phyloP scores from a whole-genome alignment of 495 filamentous ascomycete species.

The Lasiosphaeris hirsuta region DNA sequence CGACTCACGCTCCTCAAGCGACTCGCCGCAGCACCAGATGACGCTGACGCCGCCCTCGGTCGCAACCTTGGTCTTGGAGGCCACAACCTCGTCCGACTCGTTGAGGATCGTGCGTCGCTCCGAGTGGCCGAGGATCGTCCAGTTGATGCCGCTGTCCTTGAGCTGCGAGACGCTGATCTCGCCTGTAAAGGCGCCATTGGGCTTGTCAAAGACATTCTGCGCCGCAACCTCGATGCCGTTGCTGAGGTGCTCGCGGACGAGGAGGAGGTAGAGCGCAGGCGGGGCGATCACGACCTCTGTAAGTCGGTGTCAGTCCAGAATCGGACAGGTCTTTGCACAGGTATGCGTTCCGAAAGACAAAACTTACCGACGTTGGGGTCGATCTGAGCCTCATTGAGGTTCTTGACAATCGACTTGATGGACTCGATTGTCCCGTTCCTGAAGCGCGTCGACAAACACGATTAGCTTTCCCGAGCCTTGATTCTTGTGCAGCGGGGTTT shows the following conservation, averaged over 20 bases:
- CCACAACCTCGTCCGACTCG: slow-evolving; percentile 83
- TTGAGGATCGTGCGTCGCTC: slow-evolving; percentile 84
- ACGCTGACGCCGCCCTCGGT: slow-evolving; percentile 82
- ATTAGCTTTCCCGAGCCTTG: slow-evolving; percentile 20
- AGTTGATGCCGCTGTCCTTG: slow-evolving; percentile 78
- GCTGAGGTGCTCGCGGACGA: slow-evolving; percentile 69
- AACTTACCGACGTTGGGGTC: slow-evolving; percentile 63
- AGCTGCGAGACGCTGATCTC: slow-evolving; percentile 92
- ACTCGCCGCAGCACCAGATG: slow-evolving; percentile 96
- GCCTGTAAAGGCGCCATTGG: slow-evolving; percentile 94
- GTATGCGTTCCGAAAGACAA: not conserved
- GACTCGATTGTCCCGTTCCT: slow-evolving; percentile 90
- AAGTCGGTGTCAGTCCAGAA: not conserved
- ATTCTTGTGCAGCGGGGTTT: slow-evolving; percentile 24
- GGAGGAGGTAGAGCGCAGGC: slow-evolving; percentile 83
- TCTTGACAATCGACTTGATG: slow-evolving; percentile 81
- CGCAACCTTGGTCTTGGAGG: slow-evolving; percentile 87
- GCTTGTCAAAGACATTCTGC: slow-evolving; percentile 96
- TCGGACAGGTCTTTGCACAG: not conserved
- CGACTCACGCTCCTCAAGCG: slow-evolving; percentile 83
- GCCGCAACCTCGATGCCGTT: slow-evolving; percentile 71
- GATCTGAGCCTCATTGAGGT: slow-evolving; percentile 76
- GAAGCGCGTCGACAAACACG: not conserved
- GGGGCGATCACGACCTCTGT: slow-evolving; percentile 92
- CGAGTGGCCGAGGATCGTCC: slow-evolving; percentile 88